These are phyloP conservation scores for Verticillium klebahnii DNA, from an alignment of 2,329 filamentous ascomycete species.

Conservation along the genomic window DNA sequence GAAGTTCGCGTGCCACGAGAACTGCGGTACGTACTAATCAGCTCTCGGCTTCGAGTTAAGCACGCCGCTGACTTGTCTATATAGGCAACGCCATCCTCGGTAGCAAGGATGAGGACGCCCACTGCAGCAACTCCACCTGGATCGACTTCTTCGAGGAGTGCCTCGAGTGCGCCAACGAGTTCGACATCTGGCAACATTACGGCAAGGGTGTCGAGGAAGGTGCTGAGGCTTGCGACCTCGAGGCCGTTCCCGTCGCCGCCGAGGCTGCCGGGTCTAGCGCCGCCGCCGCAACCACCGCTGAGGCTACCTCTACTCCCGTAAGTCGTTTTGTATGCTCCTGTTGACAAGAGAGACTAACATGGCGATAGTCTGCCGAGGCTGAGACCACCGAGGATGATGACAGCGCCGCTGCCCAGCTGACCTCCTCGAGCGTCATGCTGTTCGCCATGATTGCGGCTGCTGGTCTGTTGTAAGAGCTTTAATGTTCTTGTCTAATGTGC, in stretches of 20 bases:
- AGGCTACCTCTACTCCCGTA: neutral
- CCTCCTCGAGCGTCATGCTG: constrained; percentile 1
- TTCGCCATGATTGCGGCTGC: constrained; percentile 2
- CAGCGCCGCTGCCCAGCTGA: neutral
- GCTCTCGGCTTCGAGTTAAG: neutral
- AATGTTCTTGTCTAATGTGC: neutral
- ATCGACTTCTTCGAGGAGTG: constrained; percentile 33
- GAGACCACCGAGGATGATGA: neutral
- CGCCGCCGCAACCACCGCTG: neutral
- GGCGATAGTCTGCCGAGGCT: neutral
- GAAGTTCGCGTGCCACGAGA: constrained; percentile 31
- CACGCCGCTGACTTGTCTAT: constrained; percentile 3
- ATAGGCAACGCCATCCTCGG: constrained; percentile 28
- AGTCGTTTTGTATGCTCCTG: neutral
- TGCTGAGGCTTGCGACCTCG: constrained; percentile 22
- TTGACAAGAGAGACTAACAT: neutral
- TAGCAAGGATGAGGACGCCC: constrained; percentile 21
- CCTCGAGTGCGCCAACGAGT: constrained; percentile 36
- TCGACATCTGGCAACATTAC: constrained; percentile 40
- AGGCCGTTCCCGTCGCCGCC: constrained; percentile 5
- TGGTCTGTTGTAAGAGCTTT: constrained; percentile 1
- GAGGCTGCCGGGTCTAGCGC: neutral
- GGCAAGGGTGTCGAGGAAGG: constrained; percentile 26
- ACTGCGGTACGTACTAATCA: constrained; percentile 32
- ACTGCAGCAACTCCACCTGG: constrained; percentile 34